phyloP scores from a whole-genome alignment of 2,329 filamentous ascomycete genomes.

The Colletotrichum salicis region DNA sequence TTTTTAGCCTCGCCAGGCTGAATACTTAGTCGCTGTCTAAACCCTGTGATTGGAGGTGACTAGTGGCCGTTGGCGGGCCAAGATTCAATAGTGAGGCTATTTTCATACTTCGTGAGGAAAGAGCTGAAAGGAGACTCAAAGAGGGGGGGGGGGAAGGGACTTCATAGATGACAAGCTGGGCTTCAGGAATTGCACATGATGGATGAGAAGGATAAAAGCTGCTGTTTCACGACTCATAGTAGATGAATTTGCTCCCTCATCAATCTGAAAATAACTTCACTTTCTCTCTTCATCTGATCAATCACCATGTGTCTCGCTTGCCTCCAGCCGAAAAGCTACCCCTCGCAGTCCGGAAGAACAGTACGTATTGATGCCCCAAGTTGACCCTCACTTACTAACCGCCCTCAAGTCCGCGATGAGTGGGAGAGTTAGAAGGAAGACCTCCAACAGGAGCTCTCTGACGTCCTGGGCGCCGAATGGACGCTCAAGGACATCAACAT shows the following conservation, averaged over 20 bases:
- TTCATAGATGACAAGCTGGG: background rate
- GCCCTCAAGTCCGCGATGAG: slow-evolving; percentile 58
- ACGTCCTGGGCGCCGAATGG: slow-evolving; percentile 59
- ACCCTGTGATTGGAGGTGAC: background rate
- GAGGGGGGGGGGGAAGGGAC: background rate
- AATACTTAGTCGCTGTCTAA: background rate
- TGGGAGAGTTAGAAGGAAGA: slow-evolving; percentile 60
- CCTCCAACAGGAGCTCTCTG: slow-evolving; percentile 56
- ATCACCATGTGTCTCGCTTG: slow-evolving; percentile 49
- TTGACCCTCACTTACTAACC: slow-evolving; percentile 32
- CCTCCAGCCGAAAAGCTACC: slow-evolving; percentile 61
- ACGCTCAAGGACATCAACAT: slow-evolving; percentile 58
- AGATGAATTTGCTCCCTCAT: background rate
- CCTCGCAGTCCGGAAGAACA: slow-evolving; percentile 62
- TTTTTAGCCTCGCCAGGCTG: background rate
- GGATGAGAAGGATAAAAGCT: slow-evolving; percentile 10
- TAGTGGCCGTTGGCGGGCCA: slow-evolving; percentile 18
- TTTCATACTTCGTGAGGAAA: background rate
- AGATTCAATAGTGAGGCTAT: slow-evolving; percentile 9
- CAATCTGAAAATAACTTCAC: background rate
- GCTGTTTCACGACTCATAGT: background rate
- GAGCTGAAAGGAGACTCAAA: slow-evolving; percentile 13
- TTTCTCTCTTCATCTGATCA: background rate
- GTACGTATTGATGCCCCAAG: slow-evolving; percentile 44
- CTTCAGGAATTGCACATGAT: background rate